Evolutionary conservation across 306 rosid genomes (phyloP), one percentile per base, ranked within the genome.

Genomic region (Geum urbanum): DNA sequence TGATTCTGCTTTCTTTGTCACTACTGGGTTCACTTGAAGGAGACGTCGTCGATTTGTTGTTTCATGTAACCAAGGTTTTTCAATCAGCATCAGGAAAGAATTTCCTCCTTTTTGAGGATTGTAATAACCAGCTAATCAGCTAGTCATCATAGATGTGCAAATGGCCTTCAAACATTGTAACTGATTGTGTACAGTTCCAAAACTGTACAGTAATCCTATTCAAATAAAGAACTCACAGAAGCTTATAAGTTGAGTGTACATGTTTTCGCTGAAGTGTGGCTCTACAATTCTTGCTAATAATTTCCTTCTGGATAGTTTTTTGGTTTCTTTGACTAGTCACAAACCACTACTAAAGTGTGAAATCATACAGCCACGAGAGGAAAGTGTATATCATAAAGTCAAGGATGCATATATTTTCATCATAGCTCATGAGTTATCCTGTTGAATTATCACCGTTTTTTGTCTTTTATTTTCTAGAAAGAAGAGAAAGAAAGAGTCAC

Each of bases 331-430:
- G 72, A 78, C 46, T 45, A 48, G 69, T 59, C 63, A 71, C 48
- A 76, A 73, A 46, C 78, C 82, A 79, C 83, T 74, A 49, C 72
- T 50, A 47, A 76, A 74, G 35, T 68, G 32, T 60, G 32, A 59
- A 27, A 78, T 80, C 55, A 82, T 84, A 67, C 66, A 74, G n/a
- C 58, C 79, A 79, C 77, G 56, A 40, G 55, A 72, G 75, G 5
- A 52, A 68, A 6, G 43, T 43, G 18, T 54, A 4, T 37, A 8
- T 18, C 56, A 20, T 62, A 45, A 67, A 51, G 44, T 54, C n/a
- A 27, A 18, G 32, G 48, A 4, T 15, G 13, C 35, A 9, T 54
- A 2, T 54, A 47, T 24, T 60, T 72, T 73, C 55, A 27, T 3
- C 40, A 14, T 49, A 27, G 32, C 32, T 27, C 32, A 13, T 19